Base-by-base conservation (phyloP, 208 protist genomes). In the Leishmania mexicana region DNA sequence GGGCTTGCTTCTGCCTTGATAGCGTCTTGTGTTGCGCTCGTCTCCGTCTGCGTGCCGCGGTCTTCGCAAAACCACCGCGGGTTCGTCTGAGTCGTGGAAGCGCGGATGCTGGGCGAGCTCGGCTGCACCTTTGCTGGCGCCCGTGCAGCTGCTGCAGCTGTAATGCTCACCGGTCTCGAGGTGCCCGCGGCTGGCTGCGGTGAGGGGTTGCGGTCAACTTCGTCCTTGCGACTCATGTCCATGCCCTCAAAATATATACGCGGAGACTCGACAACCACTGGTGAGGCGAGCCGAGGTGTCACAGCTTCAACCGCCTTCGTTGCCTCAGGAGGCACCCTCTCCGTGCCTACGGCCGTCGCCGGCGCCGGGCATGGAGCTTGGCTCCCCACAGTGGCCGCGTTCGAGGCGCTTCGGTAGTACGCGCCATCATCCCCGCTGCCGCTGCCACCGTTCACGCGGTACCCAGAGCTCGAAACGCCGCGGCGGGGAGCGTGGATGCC, bases 311-410 rank as follows among this genome's bases (percentile, higher is more conserved):
- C 68, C 40, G 4, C 38, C 6, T 74, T 47, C 45, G 13, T 13
- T 28, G 10, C 24, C 45, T 3, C 45, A 7, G 28, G 13, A 7
- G 40, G 10, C 3, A 28, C 28, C 3, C 38, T 53, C 42, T 74
- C 68, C 42, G 68, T 53, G 42, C 24, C 68, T 31, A 51, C 68
- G 1, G 68, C 28, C 21, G 45, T 28, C 19, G 45, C 40, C 31
- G 24, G 79, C 40, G 24, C 40, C 49, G 35, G 73, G 35, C 24
- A 76, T 0, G 81, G 54, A 0, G 75, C 79, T 31, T 87, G 83
- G 65, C 84, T 88, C 15, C 84, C 84, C 65, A 88, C 84, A 8
- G 84, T 88, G 24, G 84, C 84, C 24, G 79, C 84, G 19, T 84
- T 88, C 3, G 84, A 88, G 19, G 78, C 80, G 53, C 72, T 82